Percentiles rank a stretch among this genome's conserved stretches.
These are phyloP conservation scores for Barnettozyma californica DNA, from an alignment of 805 yeast genomes.

Conservation along the genomic window DNA sequence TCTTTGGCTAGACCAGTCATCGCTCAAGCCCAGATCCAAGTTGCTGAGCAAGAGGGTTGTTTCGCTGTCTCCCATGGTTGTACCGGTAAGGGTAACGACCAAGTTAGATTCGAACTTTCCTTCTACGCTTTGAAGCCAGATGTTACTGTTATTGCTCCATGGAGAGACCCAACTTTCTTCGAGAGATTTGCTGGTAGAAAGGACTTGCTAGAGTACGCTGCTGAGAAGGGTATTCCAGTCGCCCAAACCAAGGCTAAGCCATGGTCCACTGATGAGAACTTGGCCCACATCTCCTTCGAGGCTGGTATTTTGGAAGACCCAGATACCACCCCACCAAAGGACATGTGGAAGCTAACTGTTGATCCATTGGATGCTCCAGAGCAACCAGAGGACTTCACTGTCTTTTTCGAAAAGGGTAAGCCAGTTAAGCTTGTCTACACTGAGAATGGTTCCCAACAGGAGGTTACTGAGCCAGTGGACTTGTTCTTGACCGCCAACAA, in stretches of 20 bases:
- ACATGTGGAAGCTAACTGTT: constrained; percentile 98
- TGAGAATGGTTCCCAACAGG: constrained; percentile 49
- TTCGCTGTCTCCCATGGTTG: constrained; percentile 99
- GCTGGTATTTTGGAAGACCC: constrained; percentile 99
- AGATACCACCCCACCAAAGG: constrained; percentile 97
- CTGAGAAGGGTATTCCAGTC: constrained; percentile 86
- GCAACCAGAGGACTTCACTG: constrained; percentile 81
- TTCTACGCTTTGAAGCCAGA: constrained; percentile 98
- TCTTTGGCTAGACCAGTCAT: constrained; percentile 98
- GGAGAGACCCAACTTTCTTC: constrained; percentile 96
- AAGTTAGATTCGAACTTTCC: constrained; percentile 94
- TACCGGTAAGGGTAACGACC: constrained; percentile 99
- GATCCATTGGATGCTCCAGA: constrained; percentile 96
- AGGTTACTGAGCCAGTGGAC: constrained; percentile 84
- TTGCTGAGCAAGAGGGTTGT: constrained; percentile 96
- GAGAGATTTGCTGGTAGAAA: constrained; percentile 97
- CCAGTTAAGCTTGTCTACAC: constrained; percentile 75
- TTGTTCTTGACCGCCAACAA: constrained; percentile 89
- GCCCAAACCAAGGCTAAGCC: constrained; percentile 98
- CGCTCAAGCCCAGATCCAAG: constrained; percentile 96
- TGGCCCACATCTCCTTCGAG: constrained; percentile 98
- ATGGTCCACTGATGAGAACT: constrained; percentile 99
- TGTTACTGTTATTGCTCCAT: constrained; percentile 94
- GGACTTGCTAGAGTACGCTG: constrained; percentile 91
- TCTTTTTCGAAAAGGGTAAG: constrained; percentile 79